Conservation (phyloP, 2,329 filamentous ascomycete genomes). For the Fusarium dlaminii region DNA sequence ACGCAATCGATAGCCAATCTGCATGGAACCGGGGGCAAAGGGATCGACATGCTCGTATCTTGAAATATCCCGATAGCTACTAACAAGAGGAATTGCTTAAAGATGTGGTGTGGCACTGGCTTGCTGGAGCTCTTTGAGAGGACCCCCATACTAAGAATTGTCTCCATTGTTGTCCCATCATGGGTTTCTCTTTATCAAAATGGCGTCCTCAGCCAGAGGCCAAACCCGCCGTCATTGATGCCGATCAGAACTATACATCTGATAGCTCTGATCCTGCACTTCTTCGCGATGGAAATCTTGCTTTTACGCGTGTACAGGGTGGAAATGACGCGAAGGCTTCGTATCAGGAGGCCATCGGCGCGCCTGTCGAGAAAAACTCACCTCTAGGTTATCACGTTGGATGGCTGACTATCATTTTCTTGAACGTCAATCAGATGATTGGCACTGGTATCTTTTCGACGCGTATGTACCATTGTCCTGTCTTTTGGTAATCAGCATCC, state of each 20-base stretch:
- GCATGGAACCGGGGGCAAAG: background rate
- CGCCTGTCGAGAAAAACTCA: conserved; percentile 66
- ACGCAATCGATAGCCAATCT: conserved; percentile 19
- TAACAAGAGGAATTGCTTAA: background rate
- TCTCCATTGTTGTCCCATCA: background rate
- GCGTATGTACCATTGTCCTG: conserved; percentile 54
- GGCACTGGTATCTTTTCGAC: conserved; percentile 72
- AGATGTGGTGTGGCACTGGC: background rate
- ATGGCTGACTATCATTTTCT: conserved; percentile 64
- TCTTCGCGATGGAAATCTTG: conserved; percentile 30
- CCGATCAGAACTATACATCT: conserved; percentile 52
- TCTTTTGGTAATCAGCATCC: too few species aligned
- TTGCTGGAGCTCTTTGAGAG: background rate
- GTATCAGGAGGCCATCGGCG: conserved; percentile 70
- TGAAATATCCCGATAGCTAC: background rate
- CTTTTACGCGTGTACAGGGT: conserved; percentile 43
- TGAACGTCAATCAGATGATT: conserved; percentile 71
- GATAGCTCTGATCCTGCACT: conserved; percentile 19
- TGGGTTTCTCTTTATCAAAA: background rate
- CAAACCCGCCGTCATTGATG: conserved; percentile 2
- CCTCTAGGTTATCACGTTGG: conserved; percentile 69
- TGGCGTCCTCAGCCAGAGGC: background rate
- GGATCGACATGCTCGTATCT: background rate
- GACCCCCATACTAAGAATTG: background rate
- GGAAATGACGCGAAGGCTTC: conserved; percentile 55